These are phyloP conservation scores for Microdochium nivale DNA, from an alignment of 2,329 filamentous ascomycete species.

Conservation along the genomic window DNA sequence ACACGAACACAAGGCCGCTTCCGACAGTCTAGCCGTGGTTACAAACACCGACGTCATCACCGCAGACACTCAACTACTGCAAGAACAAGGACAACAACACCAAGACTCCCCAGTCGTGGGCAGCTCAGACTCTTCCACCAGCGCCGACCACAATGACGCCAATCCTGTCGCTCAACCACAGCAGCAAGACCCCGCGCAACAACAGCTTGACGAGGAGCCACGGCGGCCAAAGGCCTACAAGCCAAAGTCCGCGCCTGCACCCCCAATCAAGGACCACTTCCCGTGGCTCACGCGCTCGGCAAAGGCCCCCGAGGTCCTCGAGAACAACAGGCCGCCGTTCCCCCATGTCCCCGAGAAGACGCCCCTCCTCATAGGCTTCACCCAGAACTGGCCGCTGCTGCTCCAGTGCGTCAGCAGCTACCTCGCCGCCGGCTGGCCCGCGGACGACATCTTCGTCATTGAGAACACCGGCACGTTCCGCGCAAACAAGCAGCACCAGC, in stretches of 20 bases:
- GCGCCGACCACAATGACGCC: not conserved
- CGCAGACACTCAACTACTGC: not conserved
- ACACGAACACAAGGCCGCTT: constrained; percentile 7
- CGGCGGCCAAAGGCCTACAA: constrained; percentile 21
- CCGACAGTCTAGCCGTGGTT: constrained; percentile 3
- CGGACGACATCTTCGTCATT: constrained; percentile 42
- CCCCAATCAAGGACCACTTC: constrained; percentile 27
- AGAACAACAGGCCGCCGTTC: constrained; percentile 22
- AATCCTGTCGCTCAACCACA: not conserved
- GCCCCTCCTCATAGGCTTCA: constrained; percentile 41
- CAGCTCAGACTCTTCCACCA: not conserved
- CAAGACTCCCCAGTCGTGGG: constrained; percentile 4
- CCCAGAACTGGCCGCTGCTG: constrained; percentile 41
- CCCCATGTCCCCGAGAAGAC: constrained; percentile 25
- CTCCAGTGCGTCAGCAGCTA: constrained; percentile 44
- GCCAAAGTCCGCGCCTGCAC: constrained; percentile 13
- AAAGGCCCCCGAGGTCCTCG: constrained; percentile 16
- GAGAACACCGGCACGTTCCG: constrained; percentile 46
- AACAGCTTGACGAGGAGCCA: constrained; percentile 1
- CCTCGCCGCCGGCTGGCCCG: constrained; percentile 45
- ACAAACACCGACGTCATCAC: not conserved
- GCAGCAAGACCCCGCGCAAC: not conserved
- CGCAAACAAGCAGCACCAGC: constrained; percentile 31
- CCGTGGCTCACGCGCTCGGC: constrained; percentile 22
- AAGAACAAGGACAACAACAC: constrained; percentile 4